phyloP scores from a whole-genome alignment of 441 rosid genomes.

The Corymbia calophylla region DNA sequence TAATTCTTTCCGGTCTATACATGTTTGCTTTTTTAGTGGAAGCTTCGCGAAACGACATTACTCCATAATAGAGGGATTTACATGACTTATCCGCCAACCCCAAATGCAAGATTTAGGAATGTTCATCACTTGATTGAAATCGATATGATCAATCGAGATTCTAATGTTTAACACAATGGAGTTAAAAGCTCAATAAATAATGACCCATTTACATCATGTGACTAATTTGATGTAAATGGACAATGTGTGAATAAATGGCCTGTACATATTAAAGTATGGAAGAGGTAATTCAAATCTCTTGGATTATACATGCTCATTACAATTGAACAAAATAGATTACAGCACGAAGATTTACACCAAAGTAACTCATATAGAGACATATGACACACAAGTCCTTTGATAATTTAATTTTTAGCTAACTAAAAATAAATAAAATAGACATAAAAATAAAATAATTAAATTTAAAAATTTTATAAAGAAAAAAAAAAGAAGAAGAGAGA shows the following conservation, averaged over 20 bases:
- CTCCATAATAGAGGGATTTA: not conserved
- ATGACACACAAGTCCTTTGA: not conserved
- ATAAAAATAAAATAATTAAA: too few relatives aligned
- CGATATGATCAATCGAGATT: not conserved
- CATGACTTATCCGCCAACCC: not conserved
- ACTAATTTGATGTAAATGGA: not conserved
- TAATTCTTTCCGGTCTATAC: not conserved
- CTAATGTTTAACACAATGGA: not conserved
- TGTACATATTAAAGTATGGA: not conserved
- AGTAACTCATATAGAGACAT: not conserved
- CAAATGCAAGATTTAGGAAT: not conserved
- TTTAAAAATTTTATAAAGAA: too few relatives aligned
- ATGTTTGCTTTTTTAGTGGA: not conserved
- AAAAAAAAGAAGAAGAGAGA: too few relatives aligned
- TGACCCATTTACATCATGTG: not conserved
- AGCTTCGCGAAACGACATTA: not conserved
- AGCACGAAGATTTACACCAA: not conserved
- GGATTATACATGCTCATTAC: rapidly evolving
- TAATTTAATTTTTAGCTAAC: not conserved
- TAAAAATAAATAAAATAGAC: rapidly evolving
- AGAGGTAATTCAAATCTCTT: not conserved
- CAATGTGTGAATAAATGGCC: not conserved
- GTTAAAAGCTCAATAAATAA: not conserved
- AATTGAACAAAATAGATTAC: not conserved
- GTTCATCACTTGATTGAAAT: not conserved